Conservation (phyloP, 345 rosid genomes). For the Diplotaxis tenuifolia region DNA sequence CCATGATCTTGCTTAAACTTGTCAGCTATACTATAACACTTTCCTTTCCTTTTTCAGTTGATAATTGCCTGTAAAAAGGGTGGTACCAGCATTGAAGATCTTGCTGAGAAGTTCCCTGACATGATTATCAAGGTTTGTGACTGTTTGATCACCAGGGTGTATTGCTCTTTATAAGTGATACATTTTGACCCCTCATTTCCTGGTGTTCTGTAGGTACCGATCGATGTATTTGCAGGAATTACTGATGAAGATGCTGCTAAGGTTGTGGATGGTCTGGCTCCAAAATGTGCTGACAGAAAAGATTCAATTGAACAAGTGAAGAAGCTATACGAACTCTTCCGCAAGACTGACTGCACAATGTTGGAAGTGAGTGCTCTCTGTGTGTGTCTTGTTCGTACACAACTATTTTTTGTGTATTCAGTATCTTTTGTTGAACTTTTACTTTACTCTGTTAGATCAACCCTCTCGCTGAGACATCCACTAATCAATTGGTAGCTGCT, state of each 20-base stretch:
- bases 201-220: conserved; percentile 65
- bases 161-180: not conserved
- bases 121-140: conserved; percentile 80
- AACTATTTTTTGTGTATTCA: not conserved
- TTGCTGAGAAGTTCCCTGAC: conserved; percentile 95
- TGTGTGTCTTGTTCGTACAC: not conserved
- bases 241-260: conserved; percentile 96
- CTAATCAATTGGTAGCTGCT: conserved; percentile 87
- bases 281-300: conserved; percentile 72
- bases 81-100: conserved; percentile 99
- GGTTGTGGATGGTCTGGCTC: conserved; percentile 95
- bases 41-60: conserved; percentile 52
- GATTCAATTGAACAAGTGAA: conserved; percentile 93
- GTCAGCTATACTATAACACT: not conserved
- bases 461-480: conserved; percentile 94
- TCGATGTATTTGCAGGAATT: conserved; percentile 91
- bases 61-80: conserved; percentile 95
- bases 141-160: not conserved
- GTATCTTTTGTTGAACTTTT: conserved; percentile 19
- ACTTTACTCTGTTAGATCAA: conserved; percentile 59
- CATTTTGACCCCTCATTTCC: conserved; percentile 8
- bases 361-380: conserved; percentile 72
- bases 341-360: conserved; percentile 81
- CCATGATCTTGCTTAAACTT: not conserved
- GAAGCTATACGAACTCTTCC: conserved; percentile 89